Evolutionary conservation across 108 stramenopile genomes (phyloP), one percentile per base, ranked within the genome.

Genomic region (Nitzschia palea): DNA sequence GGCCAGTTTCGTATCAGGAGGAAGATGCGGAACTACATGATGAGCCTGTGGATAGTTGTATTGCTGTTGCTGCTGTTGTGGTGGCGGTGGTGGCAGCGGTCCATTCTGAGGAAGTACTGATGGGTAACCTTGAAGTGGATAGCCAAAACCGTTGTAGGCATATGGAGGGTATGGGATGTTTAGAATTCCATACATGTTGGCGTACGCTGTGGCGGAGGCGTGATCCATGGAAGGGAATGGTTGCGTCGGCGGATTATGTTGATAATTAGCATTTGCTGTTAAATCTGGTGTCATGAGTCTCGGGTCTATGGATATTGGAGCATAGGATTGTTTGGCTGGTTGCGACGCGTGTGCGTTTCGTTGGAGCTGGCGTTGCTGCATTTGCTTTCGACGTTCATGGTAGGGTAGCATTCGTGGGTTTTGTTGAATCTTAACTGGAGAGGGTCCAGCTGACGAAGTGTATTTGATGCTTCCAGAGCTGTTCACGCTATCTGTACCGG

Each of bases 381-480:
- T 44, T 25, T 80, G 37, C 53, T 77, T 80, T 68, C 70, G 54
- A 28, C 83, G 69, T 56, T 85, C 74, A 22, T 81, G 70, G 54
- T 85, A 85, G 4, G 83, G 83, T 37, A 85, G 34, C 53, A 78
- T 50, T 44, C 67, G 76, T n/a, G 68, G 79, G 66, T 65, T 77
- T 59, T 44, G 44, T 4, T 56, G 56, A 29, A 33, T 45, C 3
- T 52, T 56, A 29, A 22, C 28, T 42, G 31, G 18, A 26, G 22
- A 18, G n/a, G 50, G 25, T 29, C 36, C 62, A 36, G 45, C 34
- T 6, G 61, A 20, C 51, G 58, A 65, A 14, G 63, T 33, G 55
- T 64, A 68, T 47, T 62, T 42, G 30, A 69, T 22, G 27, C 61
- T 76, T n/a, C 74, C 78, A 45, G 67, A 65, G 27, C 72, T 79